Evolutionary conservation across 768 basidiomycete genomes (phyloP).

Genomic region (Tulasnella sp.): DNA sequence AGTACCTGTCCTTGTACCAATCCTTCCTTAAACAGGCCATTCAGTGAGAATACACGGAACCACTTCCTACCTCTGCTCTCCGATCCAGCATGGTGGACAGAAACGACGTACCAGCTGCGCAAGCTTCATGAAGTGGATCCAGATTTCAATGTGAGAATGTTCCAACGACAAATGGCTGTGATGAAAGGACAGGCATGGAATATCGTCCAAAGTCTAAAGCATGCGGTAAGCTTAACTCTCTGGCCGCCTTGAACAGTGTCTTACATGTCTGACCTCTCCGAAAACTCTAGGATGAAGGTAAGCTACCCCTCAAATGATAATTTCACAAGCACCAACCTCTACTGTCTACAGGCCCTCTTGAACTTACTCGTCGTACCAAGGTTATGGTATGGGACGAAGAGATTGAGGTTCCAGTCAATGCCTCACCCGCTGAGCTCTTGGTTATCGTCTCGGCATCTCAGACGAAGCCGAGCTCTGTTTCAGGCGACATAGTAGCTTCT

Average conservation of each 20-base stretch:
- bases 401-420: constrained; percentile 43
- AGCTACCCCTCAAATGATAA: constrained; percentile 10
- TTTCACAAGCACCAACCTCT: not conserved
- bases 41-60: constrained; percentile 65
- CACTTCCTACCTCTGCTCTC: constrained; percentile 74
- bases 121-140: constrained; percentile 69
- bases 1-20: not conserved
- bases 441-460: constrained; percentile 22
- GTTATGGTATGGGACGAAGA: constrained; percentile 80
- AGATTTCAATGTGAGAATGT: constrained; percentile 81
- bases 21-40: constrained; percentile 37
- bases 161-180: constrained; percentile 73
- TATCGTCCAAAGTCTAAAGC: constrained; percentile 70
- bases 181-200: constrained; percentile 91
- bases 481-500: constrained; percentile 6
- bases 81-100: constrained; percentile 81
- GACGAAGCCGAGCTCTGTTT: not conserved
- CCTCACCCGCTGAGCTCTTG: constrained; percentile 13
- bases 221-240: constrained; percentile 38
- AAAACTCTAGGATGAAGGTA: constrained; percentile 61
- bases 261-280: not conserved
- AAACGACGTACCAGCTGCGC: constrained; percentile 64
- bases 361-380: constrained; percentile 70
- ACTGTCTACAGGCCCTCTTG: constrained; percentile 56
- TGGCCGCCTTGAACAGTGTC: not conserved